Conservation (phyloP, 306 rosid genomes). For the Carpinus fangiana region DNA sequence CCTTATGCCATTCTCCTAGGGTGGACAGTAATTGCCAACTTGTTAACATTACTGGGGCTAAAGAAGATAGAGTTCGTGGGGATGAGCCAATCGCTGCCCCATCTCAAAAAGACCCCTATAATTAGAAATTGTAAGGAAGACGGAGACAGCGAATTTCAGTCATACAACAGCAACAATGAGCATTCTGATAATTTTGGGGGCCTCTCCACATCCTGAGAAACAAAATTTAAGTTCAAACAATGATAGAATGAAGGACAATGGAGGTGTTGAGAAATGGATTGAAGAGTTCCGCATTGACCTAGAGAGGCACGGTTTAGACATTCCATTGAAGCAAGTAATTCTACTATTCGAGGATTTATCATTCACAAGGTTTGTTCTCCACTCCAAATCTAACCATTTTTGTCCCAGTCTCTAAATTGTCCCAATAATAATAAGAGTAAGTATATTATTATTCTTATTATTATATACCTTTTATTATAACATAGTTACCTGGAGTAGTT, state of each 20-base stretch:
- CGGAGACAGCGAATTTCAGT: background rate
- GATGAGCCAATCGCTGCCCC: background rate
- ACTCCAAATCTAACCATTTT: background rate
- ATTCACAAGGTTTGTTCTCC: background rate
- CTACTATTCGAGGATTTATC: constrained; percentile 9
- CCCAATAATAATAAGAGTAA: background rate
- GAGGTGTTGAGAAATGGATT: background rate
- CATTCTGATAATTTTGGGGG: background rate
- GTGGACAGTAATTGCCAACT: background rate
- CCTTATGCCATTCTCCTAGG: constrained; percentile 3
- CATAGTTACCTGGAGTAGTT: background rate
- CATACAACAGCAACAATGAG: background rate
- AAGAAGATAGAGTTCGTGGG: constrained; percentile 2
- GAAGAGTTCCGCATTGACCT: constrained; percentile 1
- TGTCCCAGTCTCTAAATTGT: background rate
- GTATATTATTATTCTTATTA: no score
- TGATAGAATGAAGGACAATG: background rate
- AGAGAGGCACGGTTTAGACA: background rate
- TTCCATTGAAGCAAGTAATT: constrained; percentile 5
- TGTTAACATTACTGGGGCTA: background rate
- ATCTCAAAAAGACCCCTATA: background rate
- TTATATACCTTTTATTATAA: no score
- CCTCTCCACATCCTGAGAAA: background rate
- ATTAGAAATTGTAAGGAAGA: background rate
- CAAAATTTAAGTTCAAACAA: background rate